Base-by-base conservation (phyloP, 1,139 yeast species). In the Geotrichum candidum region DNA sequence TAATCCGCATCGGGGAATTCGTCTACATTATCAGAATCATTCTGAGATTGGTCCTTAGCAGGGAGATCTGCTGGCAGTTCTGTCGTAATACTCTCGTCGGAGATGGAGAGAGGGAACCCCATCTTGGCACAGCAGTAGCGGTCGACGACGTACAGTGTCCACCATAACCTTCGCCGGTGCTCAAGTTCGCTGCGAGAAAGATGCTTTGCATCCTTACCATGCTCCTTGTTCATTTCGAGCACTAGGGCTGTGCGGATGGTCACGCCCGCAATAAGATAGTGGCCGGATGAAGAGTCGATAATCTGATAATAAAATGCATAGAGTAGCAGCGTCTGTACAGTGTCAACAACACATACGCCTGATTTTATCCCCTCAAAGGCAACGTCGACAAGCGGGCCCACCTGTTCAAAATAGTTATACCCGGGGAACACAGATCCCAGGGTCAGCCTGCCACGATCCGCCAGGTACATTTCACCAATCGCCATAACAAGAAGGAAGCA, bases 141-240 rank as follows among this genome's bases (percentile, higher is more conserved):
- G 74, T 90, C 96, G 70, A 87, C 87, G 89, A 88, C 88, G 73
- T 89, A 89, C 11, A 89, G 92, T 0, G 96, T 89, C 96, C 96
- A 90, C 94, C 96, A 90, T 23, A 90, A 76, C 66, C 96, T 77
- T 69, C 96, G 78, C 66, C 95, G 77, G 72, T 90, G 96, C 68
- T 90, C 96, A 18, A 65, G 59, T 53, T 68, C 70, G 27, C 59
- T 56, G 5, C 59, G 57, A 1, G 64, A 53, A 2, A 66, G 45
- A 13, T 25, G 45, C 15, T 61, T 51, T 5, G 61, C 63, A 27
- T 62, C 63, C 6, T 57, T 63, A 10, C 66, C 64, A 5, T 41
- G 48, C 45, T 69, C 71, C 4, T 65, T 71, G 73, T 90, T 96
- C 85, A 90, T 82, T 0, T 96, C 96, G 35, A 88, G 74, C 53